Conservation (phyloP, 768 basidiomycete genomes). For the Suillus hirtellus region DNA sequence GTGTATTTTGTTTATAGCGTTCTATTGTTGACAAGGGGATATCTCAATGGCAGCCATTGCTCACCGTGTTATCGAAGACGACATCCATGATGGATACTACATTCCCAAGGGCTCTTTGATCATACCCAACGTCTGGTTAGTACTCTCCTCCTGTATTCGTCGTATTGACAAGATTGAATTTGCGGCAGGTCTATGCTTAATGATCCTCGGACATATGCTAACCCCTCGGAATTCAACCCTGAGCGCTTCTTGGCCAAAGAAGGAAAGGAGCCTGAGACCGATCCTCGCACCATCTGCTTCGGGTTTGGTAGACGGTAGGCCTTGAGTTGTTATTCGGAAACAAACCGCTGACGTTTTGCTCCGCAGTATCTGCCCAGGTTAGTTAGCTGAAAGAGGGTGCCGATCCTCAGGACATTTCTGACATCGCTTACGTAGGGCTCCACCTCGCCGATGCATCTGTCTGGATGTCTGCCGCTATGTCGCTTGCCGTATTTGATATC, state of each 20-base stretch:
- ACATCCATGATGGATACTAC: conserved; percentile 60
- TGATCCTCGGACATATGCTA: conserved; percentile 43
- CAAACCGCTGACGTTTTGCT: conserved; percentile 10
- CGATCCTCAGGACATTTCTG: conserved; percentile 17
- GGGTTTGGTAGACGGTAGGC: conserved; percentile 67
- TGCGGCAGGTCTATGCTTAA: conserved; percentile 32
- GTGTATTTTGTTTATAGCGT: conserved; percentile 35
- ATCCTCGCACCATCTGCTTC: conserved; percentile 64
- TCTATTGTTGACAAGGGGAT: conserved; percentile 34
- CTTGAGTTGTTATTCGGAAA: conserved; percentile 11
- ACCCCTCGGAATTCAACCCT: conserved; percentile 59
- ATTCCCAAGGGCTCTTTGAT: conserved; percentile 49
- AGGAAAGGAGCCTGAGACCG: conserved; percentile 44
- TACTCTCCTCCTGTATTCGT: conserved; percentile 9
- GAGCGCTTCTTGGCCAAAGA: conserved; percentile 52
- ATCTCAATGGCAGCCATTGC: conserved; percentile 29
- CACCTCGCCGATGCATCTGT: conserved; percentile 47
- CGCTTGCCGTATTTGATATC: conserved; percentile 45
- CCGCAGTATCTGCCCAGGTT: conserved; percentile 32
- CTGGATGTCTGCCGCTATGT: conserved; percentile 37
- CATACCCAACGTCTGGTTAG: conserved; percentile 26
- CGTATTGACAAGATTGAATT: not conserved
- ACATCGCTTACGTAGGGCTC: conserved; percentile 32
- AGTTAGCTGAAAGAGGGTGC: not conserved
- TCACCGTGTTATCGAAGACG: conserved; percentile 59